Evolutionary conservation across 108 stramenopile genomes (phyloP).

Genomic region (Aurantiochytrium sp.): DNA sequence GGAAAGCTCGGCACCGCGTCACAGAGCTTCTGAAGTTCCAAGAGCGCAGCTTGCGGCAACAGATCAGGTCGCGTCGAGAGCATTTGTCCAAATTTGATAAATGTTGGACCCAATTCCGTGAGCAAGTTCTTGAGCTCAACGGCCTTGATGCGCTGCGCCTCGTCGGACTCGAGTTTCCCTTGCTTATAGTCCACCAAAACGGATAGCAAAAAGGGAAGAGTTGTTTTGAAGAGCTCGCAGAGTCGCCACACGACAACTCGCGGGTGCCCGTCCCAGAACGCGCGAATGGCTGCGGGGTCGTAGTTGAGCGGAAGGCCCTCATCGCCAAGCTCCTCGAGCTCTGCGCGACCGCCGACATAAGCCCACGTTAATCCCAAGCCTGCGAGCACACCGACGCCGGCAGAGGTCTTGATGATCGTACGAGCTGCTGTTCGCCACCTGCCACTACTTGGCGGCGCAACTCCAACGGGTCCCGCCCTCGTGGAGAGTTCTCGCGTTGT

Average conservation of each 20-base stretch:
- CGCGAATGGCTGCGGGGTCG: conserved; percentile 45
- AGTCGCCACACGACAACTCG: conserved; percentile 51
- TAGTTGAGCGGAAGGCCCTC: conserved; percentile 49
- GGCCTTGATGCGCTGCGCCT: conserved; percentile 33
- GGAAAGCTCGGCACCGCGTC: conserved; percentile 81
- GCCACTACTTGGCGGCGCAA: too few relatives aligned
- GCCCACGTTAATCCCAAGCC: neutral
- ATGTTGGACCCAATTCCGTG: conserved; percentile 81
- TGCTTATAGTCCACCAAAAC: conserved; percentile 40
- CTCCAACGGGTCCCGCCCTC: too few relatives aligned
- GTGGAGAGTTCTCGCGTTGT: too few relatives aligned
- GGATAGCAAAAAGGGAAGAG: conserved; percentile 45
- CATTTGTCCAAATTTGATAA: conserved; percentile 80
- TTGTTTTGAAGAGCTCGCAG: conserved; percentile 36
- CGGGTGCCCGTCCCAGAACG: conserved; percentile 65
- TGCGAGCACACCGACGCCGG: neutral
- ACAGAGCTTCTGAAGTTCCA: conserved; percentile 77
- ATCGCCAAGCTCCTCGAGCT: neutral
- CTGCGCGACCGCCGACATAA: neutral
- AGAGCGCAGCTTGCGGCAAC: conserved; percentile 67
- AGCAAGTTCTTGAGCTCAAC: conserved; percentile 50
- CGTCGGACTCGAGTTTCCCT: neutral
- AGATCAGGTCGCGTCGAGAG: conserved; percentile 85
- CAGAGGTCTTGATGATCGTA: neutral
- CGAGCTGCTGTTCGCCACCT: neutral